phyloP scores from a whole-genome alignment of 805 yeast species.

The Barnettozyma botsteinii region DNA sequence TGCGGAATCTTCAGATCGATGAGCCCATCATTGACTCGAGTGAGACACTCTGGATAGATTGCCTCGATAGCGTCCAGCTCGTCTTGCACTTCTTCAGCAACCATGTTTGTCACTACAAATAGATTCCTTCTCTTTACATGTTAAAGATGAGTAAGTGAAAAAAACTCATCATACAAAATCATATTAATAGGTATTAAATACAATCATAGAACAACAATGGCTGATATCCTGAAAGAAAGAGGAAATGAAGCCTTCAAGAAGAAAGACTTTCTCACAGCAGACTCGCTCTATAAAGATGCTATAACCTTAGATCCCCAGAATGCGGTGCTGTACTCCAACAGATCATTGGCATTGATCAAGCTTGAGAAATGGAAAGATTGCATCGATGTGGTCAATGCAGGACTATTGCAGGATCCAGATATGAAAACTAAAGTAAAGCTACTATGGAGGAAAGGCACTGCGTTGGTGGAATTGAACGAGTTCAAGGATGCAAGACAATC shows the following conservation, averaged over 20 bases:
- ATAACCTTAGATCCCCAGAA: constrained; percentile 41
- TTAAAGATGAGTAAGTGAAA: neutral
- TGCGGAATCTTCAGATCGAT: constrained; percentile 53
- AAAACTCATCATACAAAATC: neutral
- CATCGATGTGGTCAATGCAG: constrained; percentile 43
- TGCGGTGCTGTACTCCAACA: constrained; percentile 58
- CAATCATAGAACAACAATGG: constrained; percentile 13
- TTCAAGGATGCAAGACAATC: constrained; percentile 25
- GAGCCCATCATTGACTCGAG: constrained; percentile 29
- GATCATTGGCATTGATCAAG: constrained; percentile 61
- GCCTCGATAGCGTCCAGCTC: constrained; percentile 84
- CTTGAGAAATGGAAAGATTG: constrained; percentile 45
- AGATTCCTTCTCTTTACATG: too few species aligned
- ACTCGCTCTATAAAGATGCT: constrained; percentile 50
- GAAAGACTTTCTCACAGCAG: constrained; percentile 45
- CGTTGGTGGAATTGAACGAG: constrained; percentile 29
- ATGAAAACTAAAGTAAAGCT: constrained; percentile 39
- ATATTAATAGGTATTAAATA: neutral
- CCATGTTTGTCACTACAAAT: too few species aligned
- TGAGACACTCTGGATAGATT: constrained; percentile 66
- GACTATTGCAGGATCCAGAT: constrained; percentile 32
- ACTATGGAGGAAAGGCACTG: constrained; percentile 44
- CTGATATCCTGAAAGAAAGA: constrained; percentile 26
- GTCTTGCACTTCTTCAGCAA: constrained; percentile 51
- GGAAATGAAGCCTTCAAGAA: constrained; percentile 52